Percentiles rank a stretch among this genome's conserved stretches.
Evolutionary conservation across 2,329 filamentous ascomycete species (phyloP).

Genomic region (Myriangium duriaei): DNA sequence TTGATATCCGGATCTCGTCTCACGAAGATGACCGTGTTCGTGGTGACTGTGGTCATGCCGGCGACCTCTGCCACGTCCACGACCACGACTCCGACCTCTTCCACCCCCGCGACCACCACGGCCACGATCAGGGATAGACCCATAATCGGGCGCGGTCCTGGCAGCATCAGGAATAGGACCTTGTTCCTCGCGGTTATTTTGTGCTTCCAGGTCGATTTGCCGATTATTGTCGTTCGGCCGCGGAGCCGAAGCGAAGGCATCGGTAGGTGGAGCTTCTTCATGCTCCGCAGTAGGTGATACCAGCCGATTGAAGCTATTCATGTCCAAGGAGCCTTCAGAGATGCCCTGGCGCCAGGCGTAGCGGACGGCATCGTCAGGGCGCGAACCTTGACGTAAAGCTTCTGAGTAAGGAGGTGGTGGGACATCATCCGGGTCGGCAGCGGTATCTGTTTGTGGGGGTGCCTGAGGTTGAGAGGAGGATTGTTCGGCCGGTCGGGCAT

Average conservation of each 20-base stretch:
- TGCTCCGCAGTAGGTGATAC: slow-evolving; percentile 1
- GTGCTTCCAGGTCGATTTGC: neutral
- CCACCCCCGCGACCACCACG: neutral
- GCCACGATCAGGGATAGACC: neutral
- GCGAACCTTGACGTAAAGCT: neutral
- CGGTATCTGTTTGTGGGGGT: neutral
- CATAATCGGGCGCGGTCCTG: slow-evolving; percentile 1
- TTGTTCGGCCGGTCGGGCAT: too few relatives aligned
- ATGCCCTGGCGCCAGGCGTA: slow-evolving; percentile 8
- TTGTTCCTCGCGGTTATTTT: slow-evolving; percentile 1
- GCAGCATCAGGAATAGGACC: neutral
- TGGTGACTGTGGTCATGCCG: neutral
- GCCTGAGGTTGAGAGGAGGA: neutral
- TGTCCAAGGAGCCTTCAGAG: slow-evolving; percentile 5
- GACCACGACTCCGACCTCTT: slow-evolving; percentile 1
- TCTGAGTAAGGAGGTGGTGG: slow-evolving; percentile 7
- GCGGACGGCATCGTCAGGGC: slow-evolving; percentile 4
- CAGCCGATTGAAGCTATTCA: slow-evolving; percentile 1
- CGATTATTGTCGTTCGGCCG: neutral
- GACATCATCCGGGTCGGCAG: slow-evolving; percentile 4
- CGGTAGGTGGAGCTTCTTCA: neutral
- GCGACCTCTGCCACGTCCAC: slow-evolving; percentile 2
- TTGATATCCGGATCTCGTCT: too few relatives aligned
- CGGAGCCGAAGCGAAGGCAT: neutral
- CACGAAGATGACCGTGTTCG: neutral